phyloP scores from a whole-genome alignment of 208 protist species.

The Acanthamoeba pearcei region DNA sequence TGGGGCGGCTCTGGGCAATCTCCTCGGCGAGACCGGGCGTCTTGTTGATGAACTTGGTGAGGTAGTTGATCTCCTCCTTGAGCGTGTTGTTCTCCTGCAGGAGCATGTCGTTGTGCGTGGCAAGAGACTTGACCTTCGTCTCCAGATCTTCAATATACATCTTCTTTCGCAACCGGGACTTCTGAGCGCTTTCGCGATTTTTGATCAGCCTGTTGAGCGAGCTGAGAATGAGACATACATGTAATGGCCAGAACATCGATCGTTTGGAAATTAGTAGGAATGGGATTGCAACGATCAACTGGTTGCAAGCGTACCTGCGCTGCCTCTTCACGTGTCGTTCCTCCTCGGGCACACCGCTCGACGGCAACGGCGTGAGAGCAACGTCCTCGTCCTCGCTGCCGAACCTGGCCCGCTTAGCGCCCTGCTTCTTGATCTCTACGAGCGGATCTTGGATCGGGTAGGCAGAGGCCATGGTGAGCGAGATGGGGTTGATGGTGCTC shows the following conservation, averaged over 20 bases:
- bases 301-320: slow-evolving; percentile 18
- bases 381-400: background rate
- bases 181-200: slow-evolving; percentile 87
- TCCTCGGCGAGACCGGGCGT: slow-evolving; percentile 51
- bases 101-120: slow-evolving; percentile 38
- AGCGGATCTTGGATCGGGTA: background rate
- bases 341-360: background rate
- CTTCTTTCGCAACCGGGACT: slow-evolving; percentile 86
- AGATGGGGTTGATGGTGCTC: background rate
- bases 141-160: slow-evolving; percentile 86
- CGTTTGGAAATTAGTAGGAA: background rate
- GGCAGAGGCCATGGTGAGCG: background rate
- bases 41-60: slow-evolving; percentile 79
- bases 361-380: background rate
- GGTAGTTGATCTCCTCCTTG: slow-evolving; percentile 79
- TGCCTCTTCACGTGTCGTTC: slow-evolving; percentile 25
- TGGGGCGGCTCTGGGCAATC: slow-evolving; percentile 36
- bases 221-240: background rate
- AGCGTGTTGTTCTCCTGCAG: slow-evolving; percentile 78
- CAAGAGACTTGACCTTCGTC: slow-evolving; percentile 78
- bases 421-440: background rate
- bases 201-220: slow-evolving; percentile 81
- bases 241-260: background rate
- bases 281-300: background rate
- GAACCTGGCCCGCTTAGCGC: background rate